Evolutionary conservation across 345 rosid genomes (phyloP).

Genomic region (Lepidium sativum): DNA sequence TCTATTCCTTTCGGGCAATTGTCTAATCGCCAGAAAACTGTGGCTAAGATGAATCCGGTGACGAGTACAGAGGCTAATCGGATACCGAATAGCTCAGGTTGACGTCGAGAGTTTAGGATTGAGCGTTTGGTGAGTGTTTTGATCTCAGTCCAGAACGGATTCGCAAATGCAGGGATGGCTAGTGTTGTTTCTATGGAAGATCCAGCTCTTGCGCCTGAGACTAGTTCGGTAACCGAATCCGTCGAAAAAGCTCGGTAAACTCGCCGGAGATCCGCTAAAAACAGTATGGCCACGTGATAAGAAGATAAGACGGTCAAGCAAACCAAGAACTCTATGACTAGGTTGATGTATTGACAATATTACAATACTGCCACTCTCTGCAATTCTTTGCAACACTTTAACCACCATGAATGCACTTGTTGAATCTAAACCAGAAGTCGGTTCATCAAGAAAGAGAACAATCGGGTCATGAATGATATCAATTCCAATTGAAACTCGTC

Average conservation of each 20-base stretch:
- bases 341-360: conserved; percentile 92
- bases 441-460: conserved; percentile 79
- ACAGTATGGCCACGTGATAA: conserved; percentile 52
- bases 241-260: conserved; percentile 43
- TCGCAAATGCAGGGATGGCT: conserved; percentile 13
- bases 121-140: conserved; percentile 21
- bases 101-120: conserved; percentile 22
- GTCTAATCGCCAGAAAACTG: conserved; percentile 53
- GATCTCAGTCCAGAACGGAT: conserved; percentile 22
- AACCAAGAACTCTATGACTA: conserved; percentile 57
- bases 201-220: conserved; percentile 19
- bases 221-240: conserved; percentile 46
- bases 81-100: conserved; percentile 20
- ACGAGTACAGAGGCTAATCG: conserved; percentile 23
- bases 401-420: conserved; percentile 95
- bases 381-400: conserved; percentile 75
- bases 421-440: conserved; percentile 91
- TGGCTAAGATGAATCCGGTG: conserved; percentile 43
- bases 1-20: conserved; percentile 30
- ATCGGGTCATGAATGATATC: conserved; percentile 93
- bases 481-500: conserved; percentile 86
- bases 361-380: conserved; percentile 83
- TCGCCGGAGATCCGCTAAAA: conserved; percentile 49
- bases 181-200: not conserved
- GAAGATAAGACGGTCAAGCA: conserved; percentile 46